Conservation (phyloP, 257 asterid genomes). For the Anisodus acutangulus region DNA sequence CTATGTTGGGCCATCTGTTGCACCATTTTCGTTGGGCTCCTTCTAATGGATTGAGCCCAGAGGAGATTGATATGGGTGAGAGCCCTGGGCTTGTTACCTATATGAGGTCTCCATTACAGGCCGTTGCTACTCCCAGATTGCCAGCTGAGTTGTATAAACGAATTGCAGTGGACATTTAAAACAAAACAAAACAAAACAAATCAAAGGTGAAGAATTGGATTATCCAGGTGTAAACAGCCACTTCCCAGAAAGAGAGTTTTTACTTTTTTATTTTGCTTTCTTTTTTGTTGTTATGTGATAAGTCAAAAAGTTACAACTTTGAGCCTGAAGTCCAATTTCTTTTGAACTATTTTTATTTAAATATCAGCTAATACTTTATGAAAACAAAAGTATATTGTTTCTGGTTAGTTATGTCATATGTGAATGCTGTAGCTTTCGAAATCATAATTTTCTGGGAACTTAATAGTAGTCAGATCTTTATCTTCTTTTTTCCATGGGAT, state of each 20-base stretch:
- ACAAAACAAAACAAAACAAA: background rate
- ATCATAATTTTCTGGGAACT: background rate
- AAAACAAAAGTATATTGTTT: background rate
- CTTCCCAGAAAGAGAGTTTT: background rate
- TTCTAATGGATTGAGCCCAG: conserved; percentile 45
- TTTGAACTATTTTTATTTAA: background rate
- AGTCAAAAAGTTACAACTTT: background rate
- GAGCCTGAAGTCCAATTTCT: background rate
- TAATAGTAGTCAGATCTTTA: background rate
- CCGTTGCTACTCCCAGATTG: conserved; percentile 57
- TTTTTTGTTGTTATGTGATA: background rate
- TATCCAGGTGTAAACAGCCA: background rate
- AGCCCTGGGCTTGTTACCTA: conserved; percentile 68
- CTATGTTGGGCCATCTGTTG: conserved; percentile 74
- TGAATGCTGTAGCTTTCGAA: background rate
- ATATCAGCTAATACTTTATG: background rate
- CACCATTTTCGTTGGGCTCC: conserved; percentile 76
- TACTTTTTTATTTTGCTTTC: background rate
- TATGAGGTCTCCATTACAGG: conserved; percentile 73
- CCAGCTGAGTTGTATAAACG: conserved; percentile 53
- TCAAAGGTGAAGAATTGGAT: background rate
- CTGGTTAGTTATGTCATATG: background rate
- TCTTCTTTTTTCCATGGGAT: background rate
- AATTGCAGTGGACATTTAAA: conserved; percentile 52
- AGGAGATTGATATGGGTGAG: conserved; percentile 68